These are phyloP conservation scores for Trichomonas vaginalis DNA, from an alignment of 208 protist species.

Conservation along the genomic window DNA sequence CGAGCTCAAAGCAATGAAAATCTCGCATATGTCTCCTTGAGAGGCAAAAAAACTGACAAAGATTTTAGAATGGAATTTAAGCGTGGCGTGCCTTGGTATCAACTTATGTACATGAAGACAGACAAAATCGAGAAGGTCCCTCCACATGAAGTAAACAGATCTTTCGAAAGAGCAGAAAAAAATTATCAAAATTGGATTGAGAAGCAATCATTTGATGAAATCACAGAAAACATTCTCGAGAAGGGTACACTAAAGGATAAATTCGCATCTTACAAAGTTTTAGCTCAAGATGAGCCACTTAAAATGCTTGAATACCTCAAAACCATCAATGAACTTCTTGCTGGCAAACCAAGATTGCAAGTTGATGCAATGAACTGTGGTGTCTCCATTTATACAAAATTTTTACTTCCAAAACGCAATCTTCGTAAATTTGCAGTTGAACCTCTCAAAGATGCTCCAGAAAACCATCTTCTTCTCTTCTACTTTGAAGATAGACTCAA, in stretches of 20 bases:
- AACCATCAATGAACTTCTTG: not conserved
- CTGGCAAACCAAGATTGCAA: not conserved
- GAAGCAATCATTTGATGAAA: not conserved
- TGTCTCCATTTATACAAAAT: not conserved
- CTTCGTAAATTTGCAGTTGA: not conserved
- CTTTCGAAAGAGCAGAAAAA: not conserved
- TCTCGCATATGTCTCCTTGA: too few relatives aligned
- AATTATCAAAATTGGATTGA: not conserved
- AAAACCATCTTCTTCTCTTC: not conserved
- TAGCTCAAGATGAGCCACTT: not conserved
- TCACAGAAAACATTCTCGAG: not conserved
- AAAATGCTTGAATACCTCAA: not conserved
- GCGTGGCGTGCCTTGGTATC: not conserved
- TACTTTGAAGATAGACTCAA: not conserved
- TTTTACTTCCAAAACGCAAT: not conserved
- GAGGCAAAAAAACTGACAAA: not conserved
- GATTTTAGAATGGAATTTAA: not conserved
- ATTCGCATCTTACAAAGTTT: not conserved
- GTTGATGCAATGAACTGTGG: not conserved
- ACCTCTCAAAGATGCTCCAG: not conserved
- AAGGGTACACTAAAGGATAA: conserved; percentile 1
- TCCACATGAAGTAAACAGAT: not conserved
- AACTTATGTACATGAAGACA: not conserved
- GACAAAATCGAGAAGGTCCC: not conserved
- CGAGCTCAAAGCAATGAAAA: too few relatives aligned